Conservation (phyloP, 2,329 filamentous ascomycete genomes). For the Ilyonectria destructans region DNA sequence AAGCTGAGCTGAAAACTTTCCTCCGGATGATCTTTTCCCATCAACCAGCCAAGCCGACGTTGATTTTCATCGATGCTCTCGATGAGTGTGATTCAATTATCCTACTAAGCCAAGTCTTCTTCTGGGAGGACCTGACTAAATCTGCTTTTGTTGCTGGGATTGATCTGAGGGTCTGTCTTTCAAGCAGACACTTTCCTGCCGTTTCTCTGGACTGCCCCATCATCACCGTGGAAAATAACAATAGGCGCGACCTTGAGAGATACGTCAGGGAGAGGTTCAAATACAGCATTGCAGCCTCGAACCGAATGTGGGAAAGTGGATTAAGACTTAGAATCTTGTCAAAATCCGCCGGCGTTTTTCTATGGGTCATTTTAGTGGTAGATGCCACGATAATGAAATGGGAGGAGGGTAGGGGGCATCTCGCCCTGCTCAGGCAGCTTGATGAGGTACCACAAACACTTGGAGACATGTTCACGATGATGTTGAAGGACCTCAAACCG, state of each 20-base stretch:
- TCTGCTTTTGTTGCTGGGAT: not conserved
- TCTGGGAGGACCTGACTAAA: slow-evolving; percentile 22
- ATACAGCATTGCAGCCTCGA: not conserved
- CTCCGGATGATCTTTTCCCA: slow-evolving; percentile 1
- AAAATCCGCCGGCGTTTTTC: slow-evolving; percentile 30
- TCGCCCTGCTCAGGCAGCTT: not conserved
- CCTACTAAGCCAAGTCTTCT: not conserved
- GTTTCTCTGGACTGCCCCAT: slow-evolving; percentile 14
- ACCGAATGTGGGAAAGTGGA: not conserved
- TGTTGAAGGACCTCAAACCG: not conserved
- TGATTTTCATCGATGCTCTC: slow-evolving; percentile 35
- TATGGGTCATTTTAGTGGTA: slow-evolving; percentile 33
- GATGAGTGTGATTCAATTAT: slow-evolving; percentile 13
- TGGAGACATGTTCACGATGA: not conserved
- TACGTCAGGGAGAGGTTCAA: slow-evolving; percentile 25
- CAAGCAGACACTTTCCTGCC: slow-evolving; percentile 27
- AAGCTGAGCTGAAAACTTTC: slow-evolving; percentile 19
- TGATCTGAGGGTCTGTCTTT: slow-evolving; percentile 25
- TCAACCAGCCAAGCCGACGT: not conserved
- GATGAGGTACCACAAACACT: slow-evolving; percentile 11
- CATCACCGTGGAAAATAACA: slow-evolving; percentile 15
- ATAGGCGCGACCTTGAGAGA: slow-evolving; percentile 17
- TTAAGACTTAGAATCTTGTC: not conserved
- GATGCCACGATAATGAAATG: slow-evolving; percentile 17
- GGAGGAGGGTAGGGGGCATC: slow-evolving; percentile 21